Base-by-base conservation (phyloP, 2,329 filamentous ascomycete genomes). In the Trichoderma afroharzianum region DNA sequence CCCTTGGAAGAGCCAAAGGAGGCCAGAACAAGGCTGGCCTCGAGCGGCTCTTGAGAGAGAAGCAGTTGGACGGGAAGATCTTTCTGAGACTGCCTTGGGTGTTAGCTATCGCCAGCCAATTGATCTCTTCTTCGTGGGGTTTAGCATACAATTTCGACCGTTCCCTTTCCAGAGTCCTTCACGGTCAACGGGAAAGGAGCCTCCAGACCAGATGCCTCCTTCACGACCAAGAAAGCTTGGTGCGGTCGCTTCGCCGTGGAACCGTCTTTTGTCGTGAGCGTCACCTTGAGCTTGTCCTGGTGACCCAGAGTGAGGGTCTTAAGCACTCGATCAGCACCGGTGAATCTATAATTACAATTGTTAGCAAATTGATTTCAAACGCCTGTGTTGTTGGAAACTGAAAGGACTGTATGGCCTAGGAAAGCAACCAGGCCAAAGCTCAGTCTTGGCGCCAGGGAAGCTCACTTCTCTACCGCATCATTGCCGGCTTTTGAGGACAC, bases 201-300 rank as follows among this genome's bases (percentile, higher is more conserved):
- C 81, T 98, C 95, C 61, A 99, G 85, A 43, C 93, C 93, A 12
- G 90, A 91, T 14, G 86, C 84, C 76, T 98, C 94, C 76, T 89
- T 91, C 71, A 99, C 83, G 18, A 96, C 87, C 68, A 99, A 86
- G 85, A 98, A 98, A 6, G 94, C 94, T 83, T 99, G 96, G 82
- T 99, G 96, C 76, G 96, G 94, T 75, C 93, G 90, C 86, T 94
- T 95, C 61, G 89, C 87, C 76, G 90, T 91, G 82, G 90, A 90
- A 79, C 88, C 91, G 78, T 97, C 93, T 80, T 92, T 92, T 9
- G 93, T 88, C 39, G 94, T 97, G 77, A 99, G 84, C 75, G 90
- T 83, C 75, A 99, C 84, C 85, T 96, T 97, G 78, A 98, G 85
- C 55, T 90, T 90, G 79, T 97, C 94, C 68, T 88, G 81, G 68